phyloP scores from a whole-genome alignment of 306 rosid species.

The Trifolium subterraneum region DNA sequence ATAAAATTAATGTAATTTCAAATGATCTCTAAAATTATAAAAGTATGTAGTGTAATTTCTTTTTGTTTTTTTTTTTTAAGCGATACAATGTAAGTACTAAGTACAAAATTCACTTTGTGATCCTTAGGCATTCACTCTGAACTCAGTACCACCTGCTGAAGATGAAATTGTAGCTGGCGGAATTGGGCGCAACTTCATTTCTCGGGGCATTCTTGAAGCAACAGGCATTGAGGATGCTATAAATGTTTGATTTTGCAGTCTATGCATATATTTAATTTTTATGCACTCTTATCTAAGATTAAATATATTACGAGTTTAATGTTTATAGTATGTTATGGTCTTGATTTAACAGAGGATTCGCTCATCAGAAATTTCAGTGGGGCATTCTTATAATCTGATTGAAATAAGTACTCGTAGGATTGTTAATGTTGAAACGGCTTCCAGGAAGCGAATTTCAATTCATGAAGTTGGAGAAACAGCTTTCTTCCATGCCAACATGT shows the following conservation, averaged over 20 bases:
- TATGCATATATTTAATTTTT: conserved; percentile 30
- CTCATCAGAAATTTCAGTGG: conserved; percentile 63
- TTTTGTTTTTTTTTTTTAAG: no score
- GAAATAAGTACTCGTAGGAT: conserved; percentile 64
- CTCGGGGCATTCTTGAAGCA: conserved; percentile 86
- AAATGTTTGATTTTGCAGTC: conserved; percentile 47
- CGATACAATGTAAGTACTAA: neutral
- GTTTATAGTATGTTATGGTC: conserved; percentile 16
- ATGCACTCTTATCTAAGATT: neutral
- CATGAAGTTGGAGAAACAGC: conserved; percentile 65
- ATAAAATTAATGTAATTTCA: no score
- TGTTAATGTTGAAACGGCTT: conserved; percentile 78
- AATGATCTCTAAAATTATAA: neutral
- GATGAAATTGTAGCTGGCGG: conserved; percentile 72
- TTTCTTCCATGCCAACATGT: conserved; percentile 81
- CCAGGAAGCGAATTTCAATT: conserved; percentile 65
- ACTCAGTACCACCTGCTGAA: conserved; percentile 72
- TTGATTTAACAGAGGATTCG: conserved; percentile 64
- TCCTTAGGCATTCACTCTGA: conserved; percentile 74
- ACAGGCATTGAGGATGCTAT: conserved; percentile 70
- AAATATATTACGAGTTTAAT: neutral
- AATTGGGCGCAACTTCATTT: conserved; percentile 78
- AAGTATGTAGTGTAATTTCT: neutral
- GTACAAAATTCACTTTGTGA: neutral
- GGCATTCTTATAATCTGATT: conserved; percentile 70